Percentiles rank a stretch among this genome's conserved stretches.
phyloP scores from a whole-genome alignment of 1,284 basidiomycete species.

The Ceratobasidium sp. region DNA sequence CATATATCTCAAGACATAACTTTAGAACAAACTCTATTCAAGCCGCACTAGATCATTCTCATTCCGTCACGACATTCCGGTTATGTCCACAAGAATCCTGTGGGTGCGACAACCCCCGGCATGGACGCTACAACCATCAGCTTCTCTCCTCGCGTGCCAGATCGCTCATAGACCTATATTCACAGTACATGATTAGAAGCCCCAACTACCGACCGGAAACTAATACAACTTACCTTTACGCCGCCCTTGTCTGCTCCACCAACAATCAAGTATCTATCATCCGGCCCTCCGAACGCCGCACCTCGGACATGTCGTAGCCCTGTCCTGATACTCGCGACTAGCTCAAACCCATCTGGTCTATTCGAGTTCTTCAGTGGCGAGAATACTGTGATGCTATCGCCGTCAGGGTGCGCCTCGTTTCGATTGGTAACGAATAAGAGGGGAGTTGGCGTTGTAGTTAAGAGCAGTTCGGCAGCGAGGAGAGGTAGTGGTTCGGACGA shows the following conservation, averaged over 20 bases:
- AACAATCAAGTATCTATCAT: constrained; percentile 55
- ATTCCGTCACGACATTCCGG: too few species aligned
- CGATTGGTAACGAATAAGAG: constrained; percentile 75
- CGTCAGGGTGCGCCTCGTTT: constrained; percentile 71
- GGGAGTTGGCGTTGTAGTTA: constrained; percentile 50
- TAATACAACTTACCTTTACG: constrained; percentile 53
- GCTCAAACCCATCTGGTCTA: constrained; percentile 50
- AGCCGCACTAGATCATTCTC: too few species aligned
- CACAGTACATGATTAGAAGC: not conserved
- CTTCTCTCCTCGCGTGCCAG: constrained; percentile 51
- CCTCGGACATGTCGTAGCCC: constrained; percentile 58
- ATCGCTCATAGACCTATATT: constrained; percentile 54
- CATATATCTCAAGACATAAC: too few species aligned
- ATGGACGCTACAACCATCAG: constrained; percentile 55
- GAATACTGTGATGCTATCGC: constrained; percentile 75
- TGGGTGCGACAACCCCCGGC: constrained; percentile 49
- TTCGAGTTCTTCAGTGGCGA: constrained; percentile 55
- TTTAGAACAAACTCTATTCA: too few species aligned
- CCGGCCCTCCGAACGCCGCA: constrained; percentile 54
- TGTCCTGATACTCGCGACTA: constrained; percentile 55
- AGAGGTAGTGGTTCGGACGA: constrained; percentile 65
- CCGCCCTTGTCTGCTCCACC: constrained; percentile 57
- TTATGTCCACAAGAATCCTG: constrained; percentile 49
- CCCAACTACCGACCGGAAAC: not conserved
- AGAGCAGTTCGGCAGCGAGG: constrained; percentile 58